Evolutionary conservation across 495 filamentous ascomycete species (phyloP).

Genomic region (Articulospora tetracladia): DNA sequence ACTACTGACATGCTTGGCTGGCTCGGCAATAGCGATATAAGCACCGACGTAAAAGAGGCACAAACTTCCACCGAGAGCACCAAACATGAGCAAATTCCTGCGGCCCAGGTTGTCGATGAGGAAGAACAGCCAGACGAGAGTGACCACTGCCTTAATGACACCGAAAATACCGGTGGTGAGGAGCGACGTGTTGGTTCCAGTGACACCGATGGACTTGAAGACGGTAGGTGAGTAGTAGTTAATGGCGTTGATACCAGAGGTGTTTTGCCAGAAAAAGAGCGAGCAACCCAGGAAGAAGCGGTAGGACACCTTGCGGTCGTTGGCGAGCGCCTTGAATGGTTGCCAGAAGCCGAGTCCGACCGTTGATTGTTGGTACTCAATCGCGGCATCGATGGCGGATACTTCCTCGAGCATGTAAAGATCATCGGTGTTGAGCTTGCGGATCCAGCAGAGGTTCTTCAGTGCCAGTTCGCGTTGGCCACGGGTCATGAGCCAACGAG

Average conservation of each 20-base stretch:
- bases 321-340: conserved; percentile 41
- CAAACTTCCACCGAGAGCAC: conserved; percentile 46
- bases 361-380: conserved; percentile 50
- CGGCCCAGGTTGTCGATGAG: conserved; percentile 67
- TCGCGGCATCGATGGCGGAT: conserved; percentile 52
- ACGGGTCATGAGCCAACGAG: conserved; percentile 33
- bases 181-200: conserved; percentile 43
- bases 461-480: conserved; percentile 51
- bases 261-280: conserved; percentile 67
- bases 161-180: conserved; percentile 64
- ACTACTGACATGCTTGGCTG: conserved; percentile 32
- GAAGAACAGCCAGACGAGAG: conserved; percentile 58
- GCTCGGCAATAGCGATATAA: conserved; percentile 49
- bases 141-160: conserved; percentile 53
- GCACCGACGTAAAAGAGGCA: conserved; percentile 57
- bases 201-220: conserved; percentile 57
- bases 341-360: conserved; percentile 64
- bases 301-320: conserved; percentile 45
- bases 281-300: conserved; percentile 63
- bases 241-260: conserved; percentile 35
- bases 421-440: conserved; percentile 52
- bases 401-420: conserved; percentile 67
- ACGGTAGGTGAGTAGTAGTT: conserved; percentile 74
- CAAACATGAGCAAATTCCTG: conserved; percentile 35
- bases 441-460: conserved; percentile 59